Conservation (phyloP, 2,329 filamentous ascomycete species). For the Pyrenochaeta sp. region DNA sequence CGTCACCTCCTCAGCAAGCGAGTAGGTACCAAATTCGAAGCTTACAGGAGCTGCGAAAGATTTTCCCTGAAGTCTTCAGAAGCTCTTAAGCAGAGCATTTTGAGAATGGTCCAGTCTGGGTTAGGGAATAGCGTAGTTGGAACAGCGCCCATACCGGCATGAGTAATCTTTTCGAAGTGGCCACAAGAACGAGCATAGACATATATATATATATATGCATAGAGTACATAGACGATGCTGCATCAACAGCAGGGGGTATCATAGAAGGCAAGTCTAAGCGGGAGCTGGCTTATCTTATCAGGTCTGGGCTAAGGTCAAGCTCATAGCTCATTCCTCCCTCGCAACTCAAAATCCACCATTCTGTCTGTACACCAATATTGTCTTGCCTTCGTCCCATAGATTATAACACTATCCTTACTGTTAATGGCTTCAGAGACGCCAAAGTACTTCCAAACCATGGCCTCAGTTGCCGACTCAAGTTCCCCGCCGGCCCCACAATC, state of each 20-base stretch:
- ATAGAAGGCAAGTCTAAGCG: not conserved
- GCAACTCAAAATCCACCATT: too few species aligned
- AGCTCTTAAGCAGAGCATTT: conserved; percentile 14
- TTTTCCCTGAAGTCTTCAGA: conserved; percentile 91
- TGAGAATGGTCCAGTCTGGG: not conserved
- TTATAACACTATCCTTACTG: conserved; percentile 8
- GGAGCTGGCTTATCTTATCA: conserved; percentile 7
- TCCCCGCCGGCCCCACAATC: conserved; percentile 36
- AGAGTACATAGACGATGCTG: not conserved
- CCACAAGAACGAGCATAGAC: not conserved
- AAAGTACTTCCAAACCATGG: conserved; percentile 50
- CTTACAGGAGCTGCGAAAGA: conserved; percentile 75
- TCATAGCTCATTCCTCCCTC: too few species aligned
- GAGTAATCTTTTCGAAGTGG: not conserved
- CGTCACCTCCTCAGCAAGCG: conserved; percentile 69
- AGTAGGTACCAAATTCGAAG: conserved; percentile 78
- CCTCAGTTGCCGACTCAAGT: conserved; percentile 23
- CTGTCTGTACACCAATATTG: not conserved
- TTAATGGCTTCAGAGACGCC: conserved; percentile 31
- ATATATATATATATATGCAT: not conserved
- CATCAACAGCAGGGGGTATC: not conserved
- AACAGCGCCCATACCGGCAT: not conserved
- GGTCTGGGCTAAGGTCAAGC: not conserved
- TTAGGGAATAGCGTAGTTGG: not conserved
- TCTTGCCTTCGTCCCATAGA: not conserved